Base-by-base conservation (phyloP, 1,284 basidiomycete species). In the Trichosporon asahii region DNA sequence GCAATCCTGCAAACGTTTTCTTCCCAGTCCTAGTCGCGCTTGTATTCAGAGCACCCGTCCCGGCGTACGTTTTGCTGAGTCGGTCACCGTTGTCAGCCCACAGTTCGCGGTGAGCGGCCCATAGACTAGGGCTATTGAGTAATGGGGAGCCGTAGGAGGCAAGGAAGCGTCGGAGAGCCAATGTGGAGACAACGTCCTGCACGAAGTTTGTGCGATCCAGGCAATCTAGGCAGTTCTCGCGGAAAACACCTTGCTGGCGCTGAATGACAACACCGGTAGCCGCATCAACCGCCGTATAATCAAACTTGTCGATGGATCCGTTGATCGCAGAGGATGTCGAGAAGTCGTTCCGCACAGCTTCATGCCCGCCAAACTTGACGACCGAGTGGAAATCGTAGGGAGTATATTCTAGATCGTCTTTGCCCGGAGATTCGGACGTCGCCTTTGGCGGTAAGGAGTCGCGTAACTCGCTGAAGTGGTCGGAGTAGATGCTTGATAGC, bases 131-230 rank as follows among this genome's bases (percentile, higher is more conserved):
- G 35, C 72, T 75, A 68, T 69, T 71, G 57, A 75, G 68, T 9
- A 80, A 66, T 11, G 75, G 73, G 9, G 75, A 81, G 15, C 75
- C 73, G 33, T 82, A 74, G 3, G 79, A 77, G 1, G 70, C 67
- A 7, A 86, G 77, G 72, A 84, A 85, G 27, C 77, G 69, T 74
- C 93, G 90, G 12, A 96, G 85, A 0, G 89, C 88, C 35, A 88
- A 88, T 4, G 90, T 88, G 1, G 93, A 95, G 53, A 97, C 85
- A 72, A 96, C 92, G 77, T 98, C 95, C 83, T 98, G 92, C 0
- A 98, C 89, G 74, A 97, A 97, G 80, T 99, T 99, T n/a, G 97
- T 99, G 46, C 97, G 90, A 79, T 98, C 96, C 72, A 98, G 85
- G 81, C 95, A 98, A 81, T 98, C 96, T 64, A 99, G 85, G 80